A percentile compares a stretch with the other conserved stretches of the same genome.
phyloP scores from a whole-genome alignment of 2,329 filamentous ascomycete genomes.

The Keithomyces neogunnii region DNA sequence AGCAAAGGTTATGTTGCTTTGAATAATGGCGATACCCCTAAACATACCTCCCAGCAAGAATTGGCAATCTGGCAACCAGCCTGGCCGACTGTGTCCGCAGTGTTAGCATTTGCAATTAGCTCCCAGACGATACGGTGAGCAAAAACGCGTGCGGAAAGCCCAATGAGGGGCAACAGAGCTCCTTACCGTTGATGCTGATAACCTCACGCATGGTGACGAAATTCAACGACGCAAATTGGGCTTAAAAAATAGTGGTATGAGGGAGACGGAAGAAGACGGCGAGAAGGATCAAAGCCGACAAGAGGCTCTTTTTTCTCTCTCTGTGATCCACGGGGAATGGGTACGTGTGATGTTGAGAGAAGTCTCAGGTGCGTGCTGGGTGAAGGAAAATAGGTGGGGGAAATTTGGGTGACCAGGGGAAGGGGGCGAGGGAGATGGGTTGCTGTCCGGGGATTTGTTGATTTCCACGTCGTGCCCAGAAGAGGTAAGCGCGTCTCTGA shows the following conservation, averaged over 20 bases:
- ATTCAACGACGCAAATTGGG: slow-evolving; percentile 7
- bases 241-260: slow-evolving; percentile 13
- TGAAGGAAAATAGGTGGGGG: slow-evolving; percentile 36
- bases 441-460: slow-evolving; percentile 29
- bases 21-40: not conserved
- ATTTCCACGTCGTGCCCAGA: slow-evolving; percentile 25
- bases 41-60: slow-evolving; percentile 98
- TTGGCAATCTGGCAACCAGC: slow-evolving; percentile 99
- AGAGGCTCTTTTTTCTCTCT: slow-evolving; percentile 9
- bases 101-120: slow-evolving; percentile 37
- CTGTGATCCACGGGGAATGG: slow-evolving; percentile 9
- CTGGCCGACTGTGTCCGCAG: slow-evolving; percentile 75
- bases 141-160: slow-evolving; percentile 15
- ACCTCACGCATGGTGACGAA: slow-evolving; percentile 89
- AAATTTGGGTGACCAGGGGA: slow-evolving; percentile 33
- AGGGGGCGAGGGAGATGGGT: slow-evolving; percentile 13
- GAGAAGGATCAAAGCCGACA: slow-evolving; percentile 15
- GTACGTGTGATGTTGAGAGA: slow-evolving; percentile 16
- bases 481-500: slow-evolving; percentile 23
- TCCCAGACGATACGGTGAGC: slow-evolving; percentile 5
- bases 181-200: slow-evolving; percentile 95
- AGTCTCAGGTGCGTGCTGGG: slow-evolving; percentile 15
- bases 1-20: slow-evolving; percentile 12
- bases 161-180: slow-evolving; percentile 20
- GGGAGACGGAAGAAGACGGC: slow-evolving; percentile 12